A percentile compares a stretch with the other conserved stretches of the same genome.
phyloP scores from a whole-genome alignment of 176 grass and related monocot species.

The Rhynchospora pubera region DNA sequence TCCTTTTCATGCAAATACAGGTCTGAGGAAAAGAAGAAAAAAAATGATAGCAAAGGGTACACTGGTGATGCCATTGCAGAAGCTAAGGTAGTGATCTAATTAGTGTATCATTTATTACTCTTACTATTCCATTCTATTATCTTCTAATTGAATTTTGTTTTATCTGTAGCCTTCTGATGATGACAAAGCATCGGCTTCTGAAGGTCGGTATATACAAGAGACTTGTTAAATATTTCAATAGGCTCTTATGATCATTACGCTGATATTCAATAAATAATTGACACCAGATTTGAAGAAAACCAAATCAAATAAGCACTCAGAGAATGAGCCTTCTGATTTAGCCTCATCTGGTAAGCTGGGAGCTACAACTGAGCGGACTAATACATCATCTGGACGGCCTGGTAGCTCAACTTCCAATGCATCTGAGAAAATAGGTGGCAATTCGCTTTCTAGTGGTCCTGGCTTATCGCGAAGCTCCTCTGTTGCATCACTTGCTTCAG shows the following conservation, averaged over 20 bases:
- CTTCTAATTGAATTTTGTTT: not conserved
- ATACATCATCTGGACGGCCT: not conserved
- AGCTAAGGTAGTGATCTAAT: slow-evolving; percentile 12
- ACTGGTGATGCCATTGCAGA: not conserved
- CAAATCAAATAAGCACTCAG: not conserved
- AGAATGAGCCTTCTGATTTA: slow-evolving; percentile 21
- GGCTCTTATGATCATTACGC: not conserved
- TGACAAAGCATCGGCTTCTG: slow-evolving; percentile 10
- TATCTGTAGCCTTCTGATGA: slow-evolving; percentile 2
- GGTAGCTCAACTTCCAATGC: slow-evolving; percentile 21
- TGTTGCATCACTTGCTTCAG: slow-evolving; percentile 30
- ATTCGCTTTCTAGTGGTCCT: not conserved
- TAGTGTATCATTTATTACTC: not conserved
- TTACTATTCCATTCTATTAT: not conserved
- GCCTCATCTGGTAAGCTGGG: not conserved
- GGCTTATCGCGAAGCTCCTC: slow-evolving; percentile 33
- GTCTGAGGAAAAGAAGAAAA: slow-evolving; percentile 11
- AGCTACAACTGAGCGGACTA: not conserved
- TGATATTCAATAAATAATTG: not conserved
- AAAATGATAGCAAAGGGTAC: not conserved
- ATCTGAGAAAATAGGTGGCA: not conserved
- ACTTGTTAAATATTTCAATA: slow-evolving; percentile 4
- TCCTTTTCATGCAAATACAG: slow-evolving; percentile 11
- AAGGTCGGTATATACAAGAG: slow-evolving; percentile 15
- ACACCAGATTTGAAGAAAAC: slow-evolving; percentile 11